phyloP scores from a whole-genome alignment of 257 asterid genomes.

The Knoxia roxburghii region DNA sequence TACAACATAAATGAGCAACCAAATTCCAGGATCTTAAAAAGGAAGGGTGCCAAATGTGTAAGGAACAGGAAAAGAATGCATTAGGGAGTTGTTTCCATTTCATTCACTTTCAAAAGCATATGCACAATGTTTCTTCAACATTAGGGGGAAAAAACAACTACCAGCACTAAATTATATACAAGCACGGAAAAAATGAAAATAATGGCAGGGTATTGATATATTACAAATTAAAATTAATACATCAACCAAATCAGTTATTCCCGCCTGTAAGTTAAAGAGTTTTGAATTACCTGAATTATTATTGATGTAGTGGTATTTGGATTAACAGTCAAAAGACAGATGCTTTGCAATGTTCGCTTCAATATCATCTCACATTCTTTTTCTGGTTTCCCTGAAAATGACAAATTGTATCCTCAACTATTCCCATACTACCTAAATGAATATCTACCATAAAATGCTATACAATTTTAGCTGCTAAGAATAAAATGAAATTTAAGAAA shows the following conservation, averaged over 20 bases:
- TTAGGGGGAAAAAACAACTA: neutral
- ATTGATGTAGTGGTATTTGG: conserved; percentile 93
- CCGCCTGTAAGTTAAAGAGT: neutral
- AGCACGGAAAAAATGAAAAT: neutral
- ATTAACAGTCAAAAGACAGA: conserved; percentile 71
- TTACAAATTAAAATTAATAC: neutral
- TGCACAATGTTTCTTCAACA: neutral
- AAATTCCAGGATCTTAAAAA: too few relatives aligned
- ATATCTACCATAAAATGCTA: neutral
- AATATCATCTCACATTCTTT: conserved; percentile 91
- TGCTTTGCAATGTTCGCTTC: conserved; percentile 76
- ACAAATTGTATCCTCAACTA: neutral
- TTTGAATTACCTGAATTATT: conserved; percentile 57
- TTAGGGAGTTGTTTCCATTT: neutral
- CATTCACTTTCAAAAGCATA: neutral
- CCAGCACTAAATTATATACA: neutral
- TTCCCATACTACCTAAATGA: neutral
- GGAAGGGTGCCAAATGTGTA: too few relatives aligned
- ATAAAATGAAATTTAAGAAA: neutral
- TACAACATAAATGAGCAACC: too few relatives aligned
- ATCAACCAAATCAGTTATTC: neutral
- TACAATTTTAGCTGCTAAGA: neutral
- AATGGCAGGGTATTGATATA: neutral
- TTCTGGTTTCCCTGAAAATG: conserved; percentile 56
- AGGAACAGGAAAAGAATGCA: neutral